Percentiles rank a stretch among this genome's conserved stretches.
Evolutionary conservation across 345 rosid genomes (phyloP).

Genomic region (Xanthoceras sorbifolium): DNA sequence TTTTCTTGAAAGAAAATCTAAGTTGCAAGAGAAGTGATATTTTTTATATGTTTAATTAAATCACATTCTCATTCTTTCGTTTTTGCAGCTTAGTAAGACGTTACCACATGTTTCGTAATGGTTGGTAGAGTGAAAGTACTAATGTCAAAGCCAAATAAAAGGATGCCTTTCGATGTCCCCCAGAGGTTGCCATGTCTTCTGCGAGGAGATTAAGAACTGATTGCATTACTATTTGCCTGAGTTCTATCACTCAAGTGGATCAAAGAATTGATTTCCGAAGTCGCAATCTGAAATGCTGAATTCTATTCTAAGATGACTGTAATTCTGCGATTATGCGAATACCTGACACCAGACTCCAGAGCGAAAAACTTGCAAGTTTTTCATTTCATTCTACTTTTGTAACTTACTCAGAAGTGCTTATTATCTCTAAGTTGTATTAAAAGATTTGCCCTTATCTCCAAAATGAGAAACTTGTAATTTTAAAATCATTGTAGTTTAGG

Average conservation of each 20-base stretch:
- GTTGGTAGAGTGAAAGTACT: background rate
- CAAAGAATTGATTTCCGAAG: background rate
- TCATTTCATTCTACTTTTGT: background rate
- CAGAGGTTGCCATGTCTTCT: background rate
- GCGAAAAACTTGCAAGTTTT: background rate
- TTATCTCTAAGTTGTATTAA: background rate
- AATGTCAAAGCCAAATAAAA: conserved; percentile 3
- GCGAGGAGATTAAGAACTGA: background rate
- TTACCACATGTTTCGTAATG: background rate
- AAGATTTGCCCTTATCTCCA: background rate
- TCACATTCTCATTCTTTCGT: background rate
- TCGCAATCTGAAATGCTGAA: background rate
- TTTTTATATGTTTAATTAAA: background rate
- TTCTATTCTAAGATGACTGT: background rate
- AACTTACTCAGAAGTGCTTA: background rate
- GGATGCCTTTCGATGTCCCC: background rate
- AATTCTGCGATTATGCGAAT: background rate
- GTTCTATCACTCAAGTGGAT: background rate
- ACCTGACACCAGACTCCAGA: background rate
- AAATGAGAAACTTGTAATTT: background rate
- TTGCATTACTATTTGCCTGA: background rate
- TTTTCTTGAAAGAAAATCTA: background rate
- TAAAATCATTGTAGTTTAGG: background rate
- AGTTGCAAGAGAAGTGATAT: background rate
- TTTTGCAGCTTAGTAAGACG: conserved; percentile 15